These are phyloP conservation scores for Bruguiera sexangula DNA, from an alignment of 345 rosid genomes.

Conservation along the genomic window DNA sequence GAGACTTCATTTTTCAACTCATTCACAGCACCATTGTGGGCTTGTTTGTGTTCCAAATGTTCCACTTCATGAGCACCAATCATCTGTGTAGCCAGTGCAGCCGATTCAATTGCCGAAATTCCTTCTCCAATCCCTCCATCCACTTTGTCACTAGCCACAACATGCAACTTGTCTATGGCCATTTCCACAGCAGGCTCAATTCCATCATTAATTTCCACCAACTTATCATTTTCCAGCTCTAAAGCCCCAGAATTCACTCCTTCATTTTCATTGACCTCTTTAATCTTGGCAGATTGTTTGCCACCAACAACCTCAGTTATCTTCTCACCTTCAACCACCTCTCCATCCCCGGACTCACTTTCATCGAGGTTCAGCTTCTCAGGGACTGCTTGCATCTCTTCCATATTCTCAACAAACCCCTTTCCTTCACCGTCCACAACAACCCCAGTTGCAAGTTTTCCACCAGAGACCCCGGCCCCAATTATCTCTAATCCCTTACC, in stretches of 20 bases:
- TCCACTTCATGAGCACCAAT: slow-evolving; percentile 19
- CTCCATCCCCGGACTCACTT: slow-evolving; percentile 29
- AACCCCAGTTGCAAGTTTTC: slow-evolving; percentile 24
- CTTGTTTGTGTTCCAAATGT: slow-evolving; percentile 17
- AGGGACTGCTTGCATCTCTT: slow-evolving; percentile 8
- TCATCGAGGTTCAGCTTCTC: slow-evolving; percentile 20
- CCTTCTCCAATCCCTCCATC: slow-evolving; percentile 34
- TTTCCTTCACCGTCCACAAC: slow-evolving; percentile 34
- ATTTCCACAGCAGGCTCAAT: slow-evolving; percentile 16
- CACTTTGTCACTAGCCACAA: slow-evolving; percentile 19
- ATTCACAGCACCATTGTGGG: background rate
- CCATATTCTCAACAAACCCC: slow-evolving; percentile 23
- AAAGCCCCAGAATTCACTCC: background rate
- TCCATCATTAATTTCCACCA: slow-evolving; percentile 27
- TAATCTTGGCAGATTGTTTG: too few species aligned
- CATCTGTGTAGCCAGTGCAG: slow-evolving; percentile 10
- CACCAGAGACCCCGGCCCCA: slow-evolving; percentile 17
- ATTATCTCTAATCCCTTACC: slow-evolving; percentile 21
- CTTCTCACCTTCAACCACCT: slow-evolving; percentile 20
- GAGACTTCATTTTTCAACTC: slow-evolving; percentile 16
- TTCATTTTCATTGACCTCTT: slow-evolving; percentile 2
- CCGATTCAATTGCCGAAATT: slow-evolving; percentile 18
- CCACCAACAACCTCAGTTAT: slow-evolving; percentile 17
- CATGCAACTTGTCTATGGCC: slow-evolving; percentile 17
- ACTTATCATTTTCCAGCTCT: slow-evolving; percentile 23